A percentile compares a stretch with the other conserved stretches of the same genome.
phyloP scores from a whole-genome alignment of 225 moss, liverwort and hornwort genomes.

The Ulota crispa region DNA sequence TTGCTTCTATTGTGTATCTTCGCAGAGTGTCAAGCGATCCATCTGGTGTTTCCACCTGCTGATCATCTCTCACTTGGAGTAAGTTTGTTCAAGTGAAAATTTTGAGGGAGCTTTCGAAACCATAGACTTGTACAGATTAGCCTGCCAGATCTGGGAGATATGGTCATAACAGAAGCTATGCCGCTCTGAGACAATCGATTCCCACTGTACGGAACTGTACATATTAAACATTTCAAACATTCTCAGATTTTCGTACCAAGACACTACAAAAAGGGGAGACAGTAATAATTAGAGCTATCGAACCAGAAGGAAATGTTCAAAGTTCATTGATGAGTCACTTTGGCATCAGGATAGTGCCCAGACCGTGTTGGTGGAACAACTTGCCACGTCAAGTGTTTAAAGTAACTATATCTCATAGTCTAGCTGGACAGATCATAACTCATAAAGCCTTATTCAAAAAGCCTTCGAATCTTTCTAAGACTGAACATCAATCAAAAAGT shows the following conservation, averaged over 20 bases:
- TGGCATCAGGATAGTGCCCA: neutral
- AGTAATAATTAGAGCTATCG: neutral
- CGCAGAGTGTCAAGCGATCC: neutral
- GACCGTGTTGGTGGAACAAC: neutral
- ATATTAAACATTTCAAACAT: neutral
- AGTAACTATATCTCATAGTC: neutral
- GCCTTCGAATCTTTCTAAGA: neutral
- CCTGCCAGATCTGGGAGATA: neutral
- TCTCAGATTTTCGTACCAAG: neutral
- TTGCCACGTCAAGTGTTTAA: neutral
- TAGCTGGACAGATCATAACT: neutral
- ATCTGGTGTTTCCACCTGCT: neutral
- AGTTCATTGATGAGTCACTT: neutral
- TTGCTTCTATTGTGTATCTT: neutral
- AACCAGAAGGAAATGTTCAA: neutral
- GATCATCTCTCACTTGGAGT: neutral
- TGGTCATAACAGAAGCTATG: neutral
- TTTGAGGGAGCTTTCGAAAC: neutral
- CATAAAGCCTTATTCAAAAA: neutral
- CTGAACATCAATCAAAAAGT: neutral
- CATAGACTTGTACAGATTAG: neutral
- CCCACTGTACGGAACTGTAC: neutral
- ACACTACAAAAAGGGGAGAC: neutral
- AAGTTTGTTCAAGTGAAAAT: neutral
- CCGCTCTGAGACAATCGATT: neutral